Conservation (phyloP, 345 rosid species). For the Euclidium syriacum region DNA sequence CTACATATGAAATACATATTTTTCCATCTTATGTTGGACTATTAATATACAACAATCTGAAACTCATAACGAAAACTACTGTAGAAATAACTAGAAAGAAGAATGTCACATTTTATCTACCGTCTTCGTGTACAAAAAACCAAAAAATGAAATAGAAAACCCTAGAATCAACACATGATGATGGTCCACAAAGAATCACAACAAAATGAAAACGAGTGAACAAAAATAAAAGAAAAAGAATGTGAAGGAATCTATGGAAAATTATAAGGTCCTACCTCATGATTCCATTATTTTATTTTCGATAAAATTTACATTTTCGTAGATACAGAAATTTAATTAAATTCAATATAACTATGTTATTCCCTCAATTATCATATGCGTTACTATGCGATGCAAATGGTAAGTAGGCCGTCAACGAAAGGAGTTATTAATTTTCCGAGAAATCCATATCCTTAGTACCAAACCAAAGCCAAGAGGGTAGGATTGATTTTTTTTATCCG, state of each 20-base stretch:
- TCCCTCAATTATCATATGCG: slow-evolving; percentile 2
- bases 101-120: not conserved
- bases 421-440: not conserved
- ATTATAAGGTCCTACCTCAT: not conserved
- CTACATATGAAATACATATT: no score
- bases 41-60: no score
- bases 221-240: not conserved
- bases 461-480: not conserved
- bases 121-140: slow-evolving; percentile 16
- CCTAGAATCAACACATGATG: slow-evolving; percentile 15
- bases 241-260: slow-evolving; percentile 6
- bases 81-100: no score
- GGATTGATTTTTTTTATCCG: not conserved
- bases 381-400: not conserved
- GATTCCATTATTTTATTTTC: not conserved
- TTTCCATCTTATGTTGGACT: no score
- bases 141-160: slow-evolving; percentile 14
- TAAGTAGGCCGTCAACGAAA: slow-evolving; percentile 5
- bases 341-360: not conserved
- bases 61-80: no score
- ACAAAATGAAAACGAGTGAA: not conserved
- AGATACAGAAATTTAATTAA: not conserved
- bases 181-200: slow-evolving; percentile 24
- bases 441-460: not conserved
- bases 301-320: not conserved